Percentiles rank a stretch among this genome's conserved stretches.
These are phyloP conservation scores for Solanum ossicruentum DNA, from an alignment of 257 asterid species.

Conservation along the genomic window DNA sequence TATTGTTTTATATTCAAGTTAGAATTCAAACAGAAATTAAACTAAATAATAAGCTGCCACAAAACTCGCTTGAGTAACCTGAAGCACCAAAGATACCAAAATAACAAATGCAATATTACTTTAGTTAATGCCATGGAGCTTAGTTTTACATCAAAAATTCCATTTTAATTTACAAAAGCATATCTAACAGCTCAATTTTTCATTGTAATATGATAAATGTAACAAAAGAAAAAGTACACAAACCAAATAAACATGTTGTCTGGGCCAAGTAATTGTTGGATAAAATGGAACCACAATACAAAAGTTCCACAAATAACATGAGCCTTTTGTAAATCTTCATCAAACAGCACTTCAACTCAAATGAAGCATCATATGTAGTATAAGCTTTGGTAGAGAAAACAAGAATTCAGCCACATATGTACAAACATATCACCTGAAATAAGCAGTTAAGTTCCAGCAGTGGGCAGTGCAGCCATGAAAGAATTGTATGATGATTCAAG, in stretches of 20 bases:
- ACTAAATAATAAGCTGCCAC: neutral
- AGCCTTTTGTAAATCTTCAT: neutral
- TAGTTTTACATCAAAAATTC: neutral
- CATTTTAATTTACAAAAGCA: neutral
- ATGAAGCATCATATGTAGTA: neutral
- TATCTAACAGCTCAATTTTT: neutral
- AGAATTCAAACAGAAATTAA: neutral
- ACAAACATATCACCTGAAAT: constrained; percentile 18
- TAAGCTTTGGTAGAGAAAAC: neutral
- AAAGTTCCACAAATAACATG: neutral
- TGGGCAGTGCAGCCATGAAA: constrained; percentile 82
- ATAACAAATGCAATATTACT: neutral
- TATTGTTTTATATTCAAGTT: neutral
- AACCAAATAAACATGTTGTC: neutral
- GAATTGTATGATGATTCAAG: constrained; percentile 90
- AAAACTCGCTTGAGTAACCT: neutral
- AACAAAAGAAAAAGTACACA: neutral
- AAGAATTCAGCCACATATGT: constrained; percentile 11
- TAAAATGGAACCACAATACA: neutral
- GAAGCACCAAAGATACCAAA: neutral
- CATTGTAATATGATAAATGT: neutral
- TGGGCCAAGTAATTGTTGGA: neutral
- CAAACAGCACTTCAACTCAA: neutral
- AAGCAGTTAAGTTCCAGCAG: constrained; percentile 46
- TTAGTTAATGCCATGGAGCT: neutral